Evolutionary conservation across 306 rosid genomes (phyloP).

Genomic region (Heteromeles arbutifolia): DNA sequence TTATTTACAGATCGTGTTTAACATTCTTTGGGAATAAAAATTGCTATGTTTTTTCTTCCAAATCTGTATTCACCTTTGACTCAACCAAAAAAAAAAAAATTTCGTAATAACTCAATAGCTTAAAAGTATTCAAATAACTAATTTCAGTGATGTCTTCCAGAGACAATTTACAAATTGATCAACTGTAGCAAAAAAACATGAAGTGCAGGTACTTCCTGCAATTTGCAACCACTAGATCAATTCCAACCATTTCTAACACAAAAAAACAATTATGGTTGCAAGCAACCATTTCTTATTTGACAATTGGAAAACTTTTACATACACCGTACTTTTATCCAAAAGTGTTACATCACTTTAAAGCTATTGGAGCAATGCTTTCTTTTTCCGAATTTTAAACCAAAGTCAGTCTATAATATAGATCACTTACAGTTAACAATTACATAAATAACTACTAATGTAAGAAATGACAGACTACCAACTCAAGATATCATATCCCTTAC

Average conservation of each 20-base stretch:
- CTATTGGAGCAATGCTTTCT: not conserved
- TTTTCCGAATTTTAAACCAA: not conserved
- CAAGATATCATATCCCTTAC: not conserved
- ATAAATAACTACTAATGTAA: not conserved
- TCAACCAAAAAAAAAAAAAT: not conserved
- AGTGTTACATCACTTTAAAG: not conserved
- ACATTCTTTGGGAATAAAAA: not conserved
- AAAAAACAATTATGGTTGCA: not conserved
- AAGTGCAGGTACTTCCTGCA: slow-evolving; percentile 17
- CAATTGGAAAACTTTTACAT: not conserved
- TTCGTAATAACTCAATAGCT: not conserved
- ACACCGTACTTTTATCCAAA: not conserved
- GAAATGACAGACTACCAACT: not conserved
- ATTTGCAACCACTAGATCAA: not conserved
- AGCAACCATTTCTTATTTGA: not conserved
- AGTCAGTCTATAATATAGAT: not conserved
- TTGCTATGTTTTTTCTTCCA: not conserved
- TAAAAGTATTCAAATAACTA: too few relatives aligned
- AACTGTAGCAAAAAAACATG: not conserved
- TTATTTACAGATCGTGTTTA: not conserved
- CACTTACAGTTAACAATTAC: not conserved
- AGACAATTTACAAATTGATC: too few relatives aligned
- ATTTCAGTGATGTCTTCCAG: too few relatives aligned
- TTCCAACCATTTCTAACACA: not conserved
- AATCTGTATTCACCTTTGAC: not conserved